Conservation (phyloP, 345 rosid species). For the Brassica cretica region DNA sequence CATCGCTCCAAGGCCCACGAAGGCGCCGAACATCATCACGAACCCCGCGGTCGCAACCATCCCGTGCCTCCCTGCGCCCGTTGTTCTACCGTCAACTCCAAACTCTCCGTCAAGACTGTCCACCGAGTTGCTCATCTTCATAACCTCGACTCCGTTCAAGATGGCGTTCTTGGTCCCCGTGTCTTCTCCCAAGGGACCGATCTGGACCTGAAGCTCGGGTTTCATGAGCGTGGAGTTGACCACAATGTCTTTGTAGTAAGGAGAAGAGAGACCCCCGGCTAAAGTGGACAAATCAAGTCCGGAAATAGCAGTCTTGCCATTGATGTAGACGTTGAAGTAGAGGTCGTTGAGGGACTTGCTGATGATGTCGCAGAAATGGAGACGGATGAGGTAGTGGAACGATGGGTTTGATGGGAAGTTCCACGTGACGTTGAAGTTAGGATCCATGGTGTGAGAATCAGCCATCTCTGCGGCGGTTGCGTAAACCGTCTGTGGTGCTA, state of each 20-base stretch:
- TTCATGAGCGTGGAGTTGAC: slow-evolving; percentile 52
- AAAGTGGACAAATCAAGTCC: slow-evolving; percentile 61
- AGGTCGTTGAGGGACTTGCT: slow-evolving; percentile 62
- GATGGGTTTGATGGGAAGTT: slow-evolving; percentile 50
- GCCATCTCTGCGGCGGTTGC: slow-evolving; percentile 62
- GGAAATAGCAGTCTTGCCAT: slow-evolving; percentile 56
- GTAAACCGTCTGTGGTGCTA: slow-evolving; percentile 63
- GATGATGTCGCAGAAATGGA: slow-evolving; percentile 74
- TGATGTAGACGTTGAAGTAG: slow-evolving; percentile 70
- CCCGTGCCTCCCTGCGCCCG: slow-evolving; percentile 30
- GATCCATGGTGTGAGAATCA: slow-evolving; percentile 39
- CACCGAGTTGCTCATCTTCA: slow-evolving; percentile 72
- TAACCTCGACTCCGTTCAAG: slow-evolving; percentile 66
- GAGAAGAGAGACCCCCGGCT: slow-evolving; percentile 46
- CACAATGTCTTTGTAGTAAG: slow-evolving; percentile 68
- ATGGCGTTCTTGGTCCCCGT: slow-evolving; percentile 56
- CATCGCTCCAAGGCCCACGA: slow-evolving; percentile 77
- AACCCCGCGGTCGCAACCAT: slow-evolving; percentile 69
- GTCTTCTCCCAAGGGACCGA: slow-evolving; percentile 59
- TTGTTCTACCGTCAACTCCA: slow-evolving; percentile 54
- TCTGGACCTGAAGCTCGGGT: slow-evolving; percentile 48
- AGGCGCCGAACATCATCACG: slow-evolving; percentile 83
- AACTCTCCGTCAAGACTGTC: slow-evolving; percentile 75
- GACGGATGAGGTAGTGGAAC: slow-evolving; percentile 58
- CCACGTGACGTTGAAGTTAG: slow-evolving; percentile 72